phyloP scores from a whole-genome alignment of 2,329 filamentous ascomycete species.

The Penicillium sp. region DNA sequence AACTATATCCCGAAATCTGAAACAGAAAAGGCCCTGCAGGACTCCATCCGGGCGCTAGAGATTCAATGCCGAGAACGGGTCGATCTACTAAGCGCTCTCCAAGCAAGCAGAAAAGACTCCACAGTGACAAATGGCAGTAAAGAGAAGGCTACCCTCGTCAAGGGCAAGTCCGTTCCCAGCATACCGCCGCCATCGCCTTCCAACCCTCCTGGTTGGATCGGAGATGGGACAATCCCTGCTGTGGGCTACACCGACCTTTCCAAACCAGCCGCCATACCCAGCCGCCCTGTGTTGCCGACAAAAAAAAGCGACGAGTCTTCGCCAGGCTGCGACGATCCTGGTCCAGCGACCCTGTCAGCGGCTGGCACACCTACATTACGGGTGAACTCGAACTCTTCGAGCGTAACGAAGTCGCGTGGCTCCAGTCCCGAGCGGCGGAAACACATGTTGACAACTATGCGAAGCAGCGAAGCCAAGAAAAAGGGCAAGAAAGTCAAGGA shows the following conservation, averaged over 20 bases:
- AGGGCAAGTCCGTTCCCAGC: slow-evolving; percentile 29
- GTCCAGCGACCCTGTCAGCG: slow-evolving; percentile 10
- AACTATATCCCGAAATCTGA: slow-evolving; percentile 71
- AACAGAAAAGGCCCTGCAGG: slow-evolving; percentile 77
- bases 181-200: slow-evolving; percentile 17
- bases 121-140: slow-evolving; percentile 24
- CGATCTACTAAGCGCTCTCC: slow-evolving; percentile 78
- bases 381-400: slow-evolving; percentile 29
- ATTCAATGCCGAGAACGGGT: slow-evolving; percentile 91
- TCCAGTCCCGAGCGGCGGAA: slow-evolving; percentile 62
- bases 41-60: slow-evolving; percentile 79
- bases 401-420: slow-evolving; percentile 52
- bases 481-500: slow-evolving; percentile 45
- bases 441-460: slow-evolving; percentile 56
- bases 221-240: slow-evolving; percentile 76
- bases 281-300: slow-evolving; percentile 30
- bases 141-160: slow-evolving; percentile 21
- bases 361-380: slow-evolving; percentile 21
- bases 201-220: slow-evolving; percentile 62
- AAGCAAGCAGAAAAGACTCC: slow-evolving; percentile 59
- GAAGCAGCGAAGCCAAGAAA: slow-evolving; percentile 48
- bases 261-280: slow-evolving; percentile 62
- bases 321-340: slow-evolving; percentile 13
- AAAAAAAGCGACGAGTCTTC: slow-evolving; percentile 23
- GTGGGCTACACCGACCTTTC: slow-evolving; percentile 78